A percentile compares a stretch with the other conserved stretches of the same genome.
These are phyloP conservation scores for Stromatinia cepivora DNA, from an alignment of 2,329 filamentous ascomycete species.

Conservation along the genomic window DNA sequence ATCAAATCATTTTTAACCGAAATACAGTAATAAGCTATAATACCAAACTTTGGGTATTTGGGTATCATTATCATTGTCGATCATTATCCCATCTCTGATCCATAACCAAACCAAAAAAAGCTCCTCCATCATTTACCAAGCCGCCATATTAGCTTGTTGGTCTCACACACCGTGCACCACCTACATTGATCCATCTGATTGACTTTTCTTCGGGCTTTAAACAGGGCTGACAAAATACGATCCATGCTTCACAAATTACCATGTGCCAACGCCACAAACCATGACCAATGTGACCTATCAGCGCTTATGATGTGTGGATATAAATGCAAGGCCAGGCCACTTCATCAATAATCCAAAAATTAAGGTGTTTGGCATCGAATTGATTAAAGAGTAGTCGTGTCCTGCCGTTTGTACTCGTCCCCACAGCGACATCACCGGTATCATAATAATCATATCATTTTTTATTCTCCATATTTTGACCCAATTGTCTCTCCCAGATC, in stretches of 20 bases:
- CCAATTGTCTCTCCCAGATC: neutral
- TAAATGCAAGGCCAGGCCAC: conserved; percentile 10
- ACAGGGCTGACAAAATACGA: conserved; percentile 19
- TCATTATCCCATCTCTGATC: neutral
- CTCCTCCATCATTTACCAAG: neutral
- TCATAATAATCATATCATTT: conserved; percentile 14
- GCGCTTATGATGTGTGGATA: neutral
- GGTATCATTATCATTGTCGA: neutral
- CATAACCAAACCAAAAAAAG: neutral
- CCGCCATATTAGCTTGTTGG: neutral
- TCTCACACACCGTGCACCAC: neutral
- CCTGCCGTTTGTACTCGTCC: conserved; percentile 1
- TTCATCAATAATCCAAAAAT: conserved; percentile 7
- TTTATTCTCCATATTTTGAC: conserved; percentile 4
- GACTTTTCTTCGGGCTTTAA: neutral
- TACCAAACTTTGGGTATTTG: neutral
- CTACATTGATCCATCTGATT: neutral
- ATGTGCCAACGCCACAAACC: conserved; percentile 18
- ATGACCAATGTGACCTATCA: conserved; percentile 13
- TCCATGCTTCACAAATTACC: conserved; percentile 1
- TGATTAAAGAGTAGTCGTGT: conserved; percentile 8
- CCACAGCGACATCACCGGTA: neutral
- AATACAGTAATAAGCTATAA: neutral
- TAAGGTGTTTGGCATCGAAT: conserved; percentile 2
- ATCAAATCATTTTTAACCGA: neutral